Conservation (phyloP, 75 land plant genomes). For the Picea glauca region DNA sequence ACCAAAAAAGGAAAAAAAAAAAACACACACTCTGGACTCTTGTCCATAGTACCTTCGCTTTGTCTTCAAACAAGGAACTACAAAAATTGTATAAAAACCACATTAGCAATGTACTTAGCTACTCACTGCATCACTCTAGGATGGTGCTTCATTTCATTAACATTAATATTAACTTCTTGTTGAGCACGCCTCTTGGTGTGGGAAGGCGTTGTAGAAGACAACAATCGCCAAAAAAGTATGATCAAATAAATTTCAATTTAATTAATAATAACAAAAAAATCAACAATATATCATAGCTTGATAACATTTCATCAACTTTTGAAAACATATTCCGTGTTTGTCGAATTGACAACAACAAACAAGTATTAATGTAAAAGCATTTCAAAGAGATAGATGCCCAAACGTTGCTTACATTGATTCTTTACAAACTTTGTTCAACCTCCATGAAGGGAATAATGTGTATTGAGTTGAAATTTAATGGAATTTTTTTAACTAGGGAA, state of each 20-base stretch:
- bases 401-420: not conserved
- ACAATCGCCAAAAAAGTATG: not conserved
- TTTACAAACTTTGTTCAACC: not conserved
- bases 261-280: not conserved
- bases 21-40: not conserved
- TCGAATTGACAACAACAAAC: not conserved
- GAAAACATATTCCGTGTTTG: not conserved
- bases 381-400: not conserved
- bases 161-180: not conserved
- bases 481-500: not conserved
- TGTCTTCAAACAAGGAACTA: not conserved
- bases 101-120: slow-evolving; percentile 12
- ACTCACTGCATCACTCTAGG: slow-evolving; percentile 18
- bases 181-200: slow-evolving; percentile 24
- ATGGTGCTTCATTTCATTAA: slow-evolving; percentile 13
- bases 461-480: not conserved
- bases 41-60: not conserved
- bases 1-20: not conserved
- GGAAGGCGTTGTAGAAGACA: slow-evolving; percentile 5
- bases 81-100: not conserved
- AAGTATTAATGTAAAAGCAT: not conserved
- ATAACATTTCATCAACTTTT: not conserved
- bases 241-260: not conserved
- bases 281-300: not conserved
- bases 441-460: not conserved